phyloP scores from a whole-genome alignment of 306 rosid species.

The Cyclanthera cordifolia region DNA sequence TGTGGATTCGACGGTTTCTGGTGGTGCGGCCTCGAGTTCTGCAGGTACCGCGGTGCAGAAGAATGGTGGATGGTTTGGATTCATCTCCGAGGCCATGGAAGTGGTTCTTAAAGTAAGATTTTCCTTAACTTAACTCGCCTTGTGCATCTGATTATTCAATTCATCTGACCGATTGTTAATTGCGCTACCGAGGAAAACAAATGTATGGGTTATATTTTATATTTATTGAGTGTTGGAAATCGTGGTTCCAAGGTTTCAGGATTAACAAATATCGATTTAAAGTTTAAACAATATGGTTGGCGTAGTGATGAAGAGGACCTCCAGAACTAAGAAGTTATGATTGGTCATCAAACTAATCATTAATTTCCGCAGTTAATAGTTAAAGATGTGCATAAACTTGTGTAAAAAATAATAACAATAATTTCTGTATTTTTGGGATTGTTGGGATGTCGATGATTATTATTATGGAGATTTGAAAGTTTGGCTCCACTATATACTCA shows the following conservation, averaged over 20 bases:
- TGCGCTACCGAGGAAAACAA: background rate
- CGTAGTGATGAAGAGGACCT: too few species aligned
- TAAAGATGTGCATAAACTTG: too few species aligned
- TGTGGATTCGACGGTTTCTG: slow-evolving; percentile 29
- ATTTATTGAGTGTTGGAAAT: background rate
- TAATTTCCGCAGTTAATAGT: too few species aligned
- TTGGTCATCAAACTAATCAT: too few species aligned
- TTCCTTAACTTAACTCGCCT: background rate
- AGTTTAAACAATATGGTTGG: too few species aligned
- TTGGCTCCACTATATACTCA: too few species aligned
- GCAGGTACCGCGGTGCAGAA: slow-evolving; percentile 52
- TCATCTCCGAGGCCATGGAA: slow-evolving; percentile 87
- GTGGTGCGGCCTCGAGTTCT: slow-evolving; percentile 22
- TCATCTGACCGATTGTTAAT: background rate
- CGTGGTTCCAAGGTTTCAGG: background rate
- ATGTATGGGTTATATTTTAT: background rate
- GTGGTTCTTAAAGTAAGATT: slow-evolving; percentile 64
- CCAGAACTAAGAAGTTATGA: background rate
- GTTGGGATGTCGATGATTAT: background rate
- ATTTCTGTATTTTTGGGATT: background rate
- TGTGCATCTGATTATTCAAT: background rate
- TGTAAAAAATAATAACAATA: too few species aligned
- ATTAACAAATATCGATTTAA: too few species aligned
- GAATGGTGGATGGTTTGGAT: slow-evolving; percentile 89
- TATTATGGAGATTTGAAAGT: too few species aligned